Conservation (phyloP, 1,139 yeast genomes). For the Yamadazyma conglobata region DNA sequence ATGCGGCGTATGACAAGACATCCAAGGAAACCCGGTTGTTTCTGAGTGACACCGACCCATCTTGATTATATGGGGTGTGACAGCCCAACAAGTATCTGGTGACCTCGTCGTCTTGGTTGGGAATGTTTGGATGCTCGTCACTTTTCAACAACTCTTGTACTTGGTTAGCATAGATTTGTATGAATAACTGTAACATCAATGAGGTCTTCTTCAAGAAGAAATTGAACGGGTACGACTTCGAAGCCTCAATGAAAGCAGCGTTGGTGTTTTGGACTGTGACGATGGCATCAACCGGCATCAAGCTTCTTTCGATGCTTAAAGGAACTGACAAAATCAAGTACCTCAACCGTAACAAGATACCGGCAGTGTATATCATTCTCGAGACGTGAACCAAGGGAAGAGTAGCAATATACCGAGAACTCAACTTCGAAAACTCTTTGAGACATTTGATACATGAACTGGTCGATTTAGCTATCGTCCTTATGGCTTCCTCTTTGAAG, state of each 20-base stretch:
- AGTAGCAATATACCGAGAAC: slow-evolving; percentile 44
- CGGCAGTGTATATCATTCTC: slow-evolving; percentile 65
- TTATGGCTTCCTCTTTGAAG: slow-evolving; percentile 27
- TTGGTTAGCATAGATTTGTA: slow-evolving; percentile 59
- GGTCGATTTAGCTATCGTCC: slow-evolving; percentile 49
- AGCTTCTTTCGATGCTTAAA: slow-evolving; percentile 43
- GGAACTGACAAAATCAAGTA: slow-evolving; percentile 56
- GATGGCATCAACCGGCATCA: slow-evolving; percentile 50
- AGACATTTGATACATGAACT: slow-evolving; percentile 53
- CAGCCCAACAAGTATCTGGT: not conserved
- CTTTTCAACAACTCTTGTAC: slow-evolving; percentile 27
- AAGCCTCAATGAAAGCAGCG: slow-evolving; percentile 34
- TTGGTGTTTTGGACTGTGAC: slow-evolving; percentile 41
- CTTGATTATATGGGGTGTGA: not conserved
- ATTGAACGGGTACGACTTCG: slow-evolving; percentile 42
- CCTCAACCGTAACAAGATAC: slow-evolving; percentile 59
- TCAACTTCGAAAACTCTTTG: slow-evolving; percentile 43
- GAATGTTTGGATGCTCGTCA: slow-evolving; percentile 25
- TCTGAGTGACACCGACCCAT: not conserved
- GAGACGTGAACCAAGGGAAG: slow-evolving; percentile 64
- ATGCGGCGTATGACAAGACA: slow-evolving; percentile 36
- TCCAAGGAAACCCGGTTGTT: slow-evolving; percentile 28
- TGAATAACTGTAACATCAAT: slow-evolving; percentile 53
- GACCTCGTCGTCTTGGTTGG: slow-evolving; percentile 16
- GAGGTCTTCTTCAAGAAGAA: slow-evolving; percentile 50